Evolutionary conservation across 768 basidiomycete species (phyloP), one percentile per base, ranked within the genome.

Genomic region (Tulasnella sp.): DNA sequence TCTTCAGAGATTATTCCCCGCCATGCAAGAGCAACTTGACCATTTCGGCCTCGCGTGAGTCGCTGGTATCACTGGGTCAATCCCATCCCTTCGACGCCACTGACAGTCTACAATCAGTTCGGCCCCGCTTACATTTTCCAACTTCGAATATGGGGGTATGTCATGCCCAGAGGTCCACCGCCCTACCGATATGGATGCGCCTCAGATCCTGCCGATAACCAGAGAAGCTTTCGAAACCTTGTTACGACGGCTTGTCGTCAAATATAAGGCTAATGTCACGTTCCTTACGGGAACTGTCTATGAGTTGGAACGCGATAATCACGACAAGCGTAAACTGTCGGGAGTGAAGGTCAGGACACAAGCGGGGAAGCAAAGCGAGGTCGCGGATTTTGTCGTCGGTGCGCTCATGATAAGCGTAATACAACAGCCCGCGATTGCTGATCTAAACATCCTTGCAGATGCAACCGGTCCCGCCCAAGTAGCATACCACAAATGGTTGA

Each of bases 181-280:
- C 13, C 13, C 19, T 8, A 15, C 19, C 27, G 32, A 38, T 38
- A 38, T 5, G 7, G 21, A 19, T 26, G 49, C 27, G 34, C 27
- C 48, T 5, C 11, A 30, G 26, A 23, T 32, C 13, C 24, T 59
- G 13, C 17, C n/a, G 9, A 30, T 50, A 44, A 59, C 29, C 26
- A 45, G 58, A 24, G 58, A 49, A 30, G 47, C 58, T n/a, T 29
- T 21, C 3, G 58, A 59, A 32, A 59, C 50, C 1, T 27, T 59
- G 15, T 19, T 59, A 38, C 48, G 58, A 10, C 50, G 48, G n/a
- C 42, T 32, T 38, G n/a, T 59, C 5, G 50, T 26, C 10, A 50
- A 29, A 13, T 49, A n/a, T 21, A 44, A 30, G 11, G 15, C 47
- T 2, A 59, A 59, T 27, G 58, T 51, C 7, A 21, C 19, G 9